A percentile compares a stretch with the other conserved stretches of the same genome.
Evolutionary conservation across 2,329 filamentous ascomycete genomes (phyloP).

Genomic region (Leptographium radiaticola): DNA sequence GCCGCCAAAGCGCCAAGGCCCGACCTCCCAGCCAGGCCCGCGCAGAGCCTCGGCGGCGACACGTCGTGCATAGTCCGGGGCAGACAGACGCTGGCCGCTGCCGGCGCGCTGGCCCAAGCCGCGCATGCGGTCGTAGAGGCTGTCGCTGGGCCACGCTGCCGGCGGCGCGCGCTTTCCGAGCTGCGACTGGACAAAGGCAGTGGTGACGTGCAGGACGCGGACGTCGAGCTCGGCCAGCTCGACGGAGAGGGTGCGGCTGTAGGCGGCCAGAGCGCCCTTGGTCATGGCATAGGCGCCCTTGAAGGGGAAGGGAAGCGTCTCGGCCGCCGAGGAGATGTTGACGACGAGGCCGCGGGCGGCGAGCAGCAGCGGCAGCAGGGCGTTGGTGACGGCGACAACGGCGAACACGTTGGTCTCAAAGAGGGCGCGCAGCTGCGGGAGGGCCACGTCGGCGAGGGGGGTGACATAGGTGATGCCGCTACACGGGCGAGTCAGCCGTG

Average conservation of each 20-base stretch:
- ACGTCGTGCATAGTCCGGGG: constrained; percentile 14
- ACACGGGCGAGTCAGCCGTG: too few relatives aligned
- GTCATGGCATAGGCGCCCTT: constrained; percentile 37
- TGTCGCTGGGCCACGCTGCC: constrained; percentile 28
- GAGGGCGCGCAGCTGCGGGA: constrained; percentile 35
- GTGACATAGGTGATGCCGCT: constrained; percentile 26
- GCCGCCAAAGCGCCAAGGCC: constrained; percentile 8
- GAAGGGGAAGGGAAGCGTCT: constrained; percentile 38
- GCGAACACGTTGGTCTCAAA: constrained; percentile 46
- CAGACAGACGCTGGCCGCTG: constrained; percentile 13
- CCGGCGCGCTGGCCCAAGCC: constrained; percentile 12
- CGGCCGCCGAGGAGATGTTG: constrained; percentile 40
- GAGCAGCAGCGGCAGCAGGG: constrained; percentile 35
- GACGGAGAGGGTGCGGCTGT: constrained; percentile 37
- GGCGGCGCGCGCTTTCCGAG: constrained; percentile 30
- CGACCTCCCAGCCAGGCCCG: constrained; percentile 7
- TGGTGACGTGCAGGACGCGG: constrained; percentile 39
- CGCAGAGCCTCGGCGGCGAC: constrained; percentile 8
- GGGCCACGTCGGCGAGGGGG: constrained; percentile 35
- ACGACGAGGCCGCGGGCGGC: constrained; percentile 35
- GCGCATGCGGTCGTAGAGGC: constrained; percentile 31
- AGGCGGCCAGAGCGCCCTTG: constrained; percentile 39
- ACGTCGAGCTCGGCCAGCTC: constrained; percentile 40
- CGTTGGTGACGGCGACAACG: constrained; percentile 38
- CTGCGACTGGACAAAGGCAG: constrained; percentile 32